Evolutionary conservation across 768 basidiomycete species (phyloP), one percentile per base, ranked within the genome.

Genomic region (Udeniomyces megalosporus): DNA sequence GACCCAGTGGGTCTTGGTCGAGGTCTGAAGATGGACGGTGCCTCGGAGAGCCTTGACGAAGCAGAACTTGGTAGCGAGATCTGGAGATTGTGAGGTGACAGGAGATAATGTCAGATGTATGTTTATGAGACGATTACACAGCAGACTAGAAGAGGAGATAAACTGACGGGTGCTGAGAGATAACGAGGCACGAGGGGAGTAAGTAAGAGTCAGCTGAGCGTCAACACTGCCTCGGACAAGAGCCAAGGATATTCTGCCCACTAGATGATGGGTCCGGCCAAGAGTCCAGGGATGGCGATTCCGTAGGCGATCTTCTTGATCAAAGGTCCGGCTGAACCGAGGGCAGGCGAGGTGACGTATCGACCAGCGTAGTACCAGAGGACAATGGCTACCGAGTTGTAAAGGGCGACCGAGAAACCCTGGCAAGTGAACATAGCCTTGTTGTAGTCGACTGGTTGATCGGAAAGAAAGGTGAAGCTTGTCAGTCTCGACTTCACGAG

Each of bases 401-500:
- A 69, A 52, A 66, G 63, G 28, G 31, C 29, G 4, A 65, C 72
- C 48, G 71, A 66, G 60, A 72, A 66, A 6, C 60, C 49, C 62
- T 71, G 69, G 49, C 68, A 69, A 10, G 67, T 56, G 47, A 71
- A 52, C 50, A 74, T 64, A 17, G 68, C 62, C 58, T 69, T 71
- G 48, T 68, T 71, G 68, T 70, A 75, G 53, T 73, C 68, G 32
- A 66, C n/a, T n/a, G n/a, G n/a, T n/a, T 65, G 4, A 26, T 51
- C 28, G 10, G 50, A 24, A 49, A 24, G 49, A 11, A 45, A 45
- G n/a, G n/a, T n/a, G n/a, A n/a, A n/a, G n/a, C n/a, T n/a, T n/a
- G n/a, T n/a, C n/a, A n/a, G n/a, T n/a, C n/a, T n/a, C n/a, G n/a
- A n/a, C n/a, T n/a, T n/a, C n/a, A n/a, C n/a, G n/a, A n/a, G n/a